phyloP scores from a whole-genome alignment of 2,329 filamentous ascomycete species.

The Neopestalotiopsis sp. region DNA sequence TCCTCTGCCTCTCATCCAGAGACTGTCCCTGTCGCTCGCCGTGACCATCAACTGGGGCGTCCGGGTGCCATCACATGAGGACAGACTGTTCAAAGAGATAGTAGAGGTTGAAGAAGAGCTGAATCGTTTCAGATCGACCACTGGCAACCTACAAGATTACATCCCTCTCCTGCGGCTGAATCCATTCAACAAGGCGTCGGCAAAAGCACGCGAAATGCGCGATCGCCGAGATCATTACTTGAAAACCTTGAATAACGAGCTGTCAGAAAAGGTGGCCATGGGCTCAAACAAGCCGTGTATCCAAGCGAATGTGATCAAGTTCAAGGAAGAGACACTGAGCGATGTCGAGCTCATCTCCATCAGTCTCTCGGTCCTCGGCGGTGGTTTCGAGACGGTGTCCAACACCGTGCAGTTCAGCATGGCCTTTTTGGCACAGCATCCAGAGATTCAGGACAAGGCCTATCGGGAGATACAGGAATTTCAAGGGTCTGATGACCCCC shows the following conservation, averaged over 20 bases:
- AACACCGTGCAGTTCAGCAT: constrained; percentile 82
- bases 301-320: constrained; percentile 40
- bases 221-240: constrained; percentile 70
- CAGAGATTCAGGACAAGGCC: constrained; percentile 72
- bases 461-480: constrained; percentile 64
- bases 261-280: constrained; percentile 44
- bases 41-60: constrained; percentile 81
- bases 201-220: constrained; percentile 68
- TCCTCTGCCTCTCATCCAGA: constrained; percentile 74
- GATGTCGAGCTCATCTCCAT: constrained; percentile 77
- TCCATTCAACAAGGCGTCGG: constrained; percentile 33
- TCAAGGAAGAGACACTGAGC: constrained; percentile 48
- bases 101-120: constrained; percentile 76
- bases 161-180: constrained; percentile 76
- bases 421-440: constrained; percentile 72
- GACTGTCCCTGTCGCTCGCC: constrained; percentile 78
- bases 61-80: constrained; percentile 73
- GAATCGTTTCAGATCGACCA: constrained; percentile 77
- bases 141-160: constrained; percentile 86
- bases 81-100: constrained; percentile 73
- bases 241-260: constrained; percentile 68
- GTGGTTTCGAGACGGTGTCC: constrained; percentile 81
- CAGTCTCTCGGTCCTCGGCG: constrained; percentile 81
- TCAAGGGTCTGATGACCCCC: constrained; percentile 56
- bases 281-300: constrained; percentile 48